Evolutionary conservation across 371 early-diverging fungal genomes (phyloP), one percentile per base, ranked within the genome.

Genomic region (Mortierella sp.): DNA sequence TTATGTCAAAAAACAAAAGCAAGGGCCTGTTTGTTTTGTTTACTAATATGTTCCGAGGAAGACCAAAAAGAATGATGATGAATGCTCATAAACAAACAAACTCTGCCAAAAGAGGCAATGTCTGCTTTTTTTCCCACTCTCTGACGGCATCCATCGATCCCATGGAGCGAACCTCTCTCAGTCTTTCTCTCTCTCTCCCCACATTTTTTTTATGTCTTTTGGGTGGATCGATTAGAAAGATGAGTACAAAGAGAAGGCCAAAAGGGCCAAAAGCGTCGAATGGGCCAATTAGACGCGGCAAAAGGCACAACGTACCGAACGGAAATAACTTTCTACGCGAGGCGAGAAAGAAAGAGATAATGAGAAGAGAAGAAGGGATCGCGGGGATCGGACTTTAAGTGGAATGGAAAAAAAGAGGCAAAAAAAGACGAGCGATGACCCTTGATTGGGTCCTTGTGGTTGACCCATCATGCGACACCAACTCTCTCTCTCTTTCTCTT

Each of bases 181-280:
- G n/a, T n/a, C n/a, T n/a, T 31, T 53, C 26, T 31, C 37, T 22
- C 19, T 9, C 37, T 37, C 61, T 19, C 61, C 37, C 61, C 61
- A 61, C 61, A 61, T 0, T 37, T 61, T 61, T 48, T 22, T 16
- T 8, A n/a, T n/a, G n/a, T 34, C 61, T 37, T 34, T 19, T 37
- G 37, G 34, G 37, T 61, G 22, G 37, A 61, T 22, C 61, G 37
- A 34, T 16, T 2, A 31, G 19, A 19, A 48, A 48, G n/a, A 48
- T 48, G 9, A n/a, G n/a, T 19, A n/a, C 31, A 24, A 37, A 26
- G 16, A 24, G 19, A 26, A 41, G 44, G 70, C 34, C 73, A 73
- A 73, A 73, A 73, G 73, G 73, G 73, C 73, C 26, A 73, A 73
- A 66, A 52, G 63, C 47, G n/a, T 44, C 37, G 29, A 37, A 34